Conservation (phyloP, 148 eudicot genomes). For the Rhododendron ferrugineum region DNA sequence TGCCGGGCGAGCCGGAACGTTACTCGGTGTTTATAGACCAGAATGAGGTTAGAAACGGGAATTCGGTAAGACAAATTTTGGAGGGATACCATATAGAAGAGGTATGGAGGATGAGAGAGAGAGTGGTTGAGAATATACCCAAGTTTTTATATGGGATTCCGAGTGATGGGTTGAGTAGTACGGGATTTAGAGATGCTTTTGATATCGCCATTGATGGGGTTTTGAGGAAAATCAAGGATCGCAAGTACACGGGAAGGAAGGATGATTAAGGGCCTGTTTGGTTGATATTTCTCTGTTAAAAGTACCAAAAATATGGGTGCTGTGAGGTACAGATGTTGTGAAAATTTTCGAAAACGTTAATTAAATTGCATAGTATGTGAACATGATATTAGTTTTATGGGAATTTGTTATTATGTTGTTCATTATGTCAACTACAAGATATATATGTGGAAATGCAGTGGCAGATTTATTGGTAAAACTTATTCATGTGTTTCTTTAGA, state of each 20-base stretch:
- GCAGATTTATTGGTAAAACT: background rate
- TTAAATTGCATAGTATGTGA: background rate
- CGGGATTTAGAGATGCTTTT: conserved; percentile 60
- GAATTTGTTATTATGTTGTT: no score
- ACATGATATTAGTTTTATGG: background rate
- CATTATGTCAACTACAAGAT: background rate
- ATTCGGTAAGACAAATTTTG: conserved; percentile 44
- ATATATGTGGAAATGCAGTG: background rate
- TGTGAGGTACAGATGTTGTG: background rate
- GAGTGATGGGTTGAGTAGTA: conserved; percentile 28
- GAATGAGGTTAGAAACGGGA: conserved; percentile 61
- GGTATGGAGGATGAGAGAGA: conserved; percentile 63
- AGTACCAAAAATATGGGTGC: background rate
- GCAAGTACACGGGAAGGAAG: background rate
- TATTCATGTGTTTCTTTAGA: background rate
- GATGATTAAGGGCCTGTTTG: background rate
- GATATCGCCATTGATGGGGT: conserved; percentile 81
- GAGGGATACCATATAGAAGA: conserved; percentile 42
- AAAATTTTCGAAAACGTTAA: no score
- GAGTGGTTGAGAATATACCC: conserved; percentile 72
- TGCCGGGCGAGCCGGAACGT: conserved; percentile 66
- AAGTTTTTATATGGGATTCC: conserved; percentile 56
- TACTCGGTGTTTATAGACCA: conserved; percentile 90
- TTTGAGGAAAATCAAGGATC: conserved; percentile 39
- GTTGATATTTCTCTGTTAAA: no score